A percentile compares a stretch with the other conserved stretches of the same genome.
phyloP scores from a whole-genome alignment of 805 yeast species.

The Clavispora phyllophila region DNA sequence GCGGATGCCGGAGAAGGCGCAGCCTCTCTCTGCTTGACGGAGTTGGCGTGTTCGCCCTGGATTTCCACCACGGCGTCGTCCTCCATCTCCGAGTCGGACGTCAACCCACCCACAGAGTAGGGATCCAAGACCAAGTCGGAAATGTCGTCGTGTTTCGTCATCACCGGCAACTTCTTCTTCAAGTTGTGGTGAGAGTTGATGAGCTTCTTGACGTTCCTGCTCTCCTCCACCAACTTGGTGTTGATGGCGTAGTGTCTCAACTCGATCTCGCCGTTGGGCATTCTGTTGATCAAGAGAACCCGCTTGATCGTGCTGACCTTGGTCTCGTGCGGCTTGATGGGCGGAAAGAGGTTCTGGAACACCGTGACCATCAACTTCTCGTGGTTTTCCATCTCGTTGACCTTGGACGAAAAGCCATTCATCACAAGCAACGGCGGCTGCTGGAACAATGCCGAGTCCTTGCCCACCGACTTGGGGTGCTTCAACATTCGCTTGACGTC shows the following conservation, averaged over 20 bases:
- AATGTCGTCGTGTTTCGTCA: conserved; percentile 65
- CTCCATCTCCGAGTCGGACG: conserved; percentile 91
- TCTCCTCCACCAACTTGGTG: conserved; percentile 77
- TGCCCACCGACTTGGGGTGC: conserved; percentile 73
- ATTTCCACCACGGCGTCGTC: conserved; percentile 80
- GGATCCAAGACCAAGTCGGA: conserved; percentile 82
- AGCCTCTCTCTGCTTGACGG: conserved; percentile 16
- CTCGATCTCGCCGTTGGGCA: conserved; percentile 70
- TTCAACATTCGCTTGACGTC: conserved; percentile 69
- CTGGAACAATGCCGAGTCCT: conserved; percentile 56
- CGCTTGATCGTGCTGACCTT: conserved; percentile 72
- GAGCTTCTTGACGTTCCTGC: conserved; percentile 66
- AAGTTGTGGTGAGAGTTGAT: conserved; percentile 56
- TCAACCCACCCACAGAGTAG: conserved; percentile 71
- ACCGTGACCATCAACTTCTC: conserved; percentile 83
- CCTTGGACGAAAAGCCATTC: conserved; percentile 75
- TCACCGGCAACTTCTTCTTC: conserved; percentile 64
- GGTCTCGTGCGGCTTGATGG: conserved; percentile 81
- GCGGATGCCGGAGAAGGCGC: conserved; percentile 17
- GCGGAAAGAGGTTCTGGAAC: conserved; percentile 94
- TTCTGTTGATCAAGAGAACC: conserved; percentile 77
- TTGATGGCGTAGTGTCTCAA: conserved; percentile 86
- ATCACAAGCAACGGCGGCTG: conserved; percentile 88
- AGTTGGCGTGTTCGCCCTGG: conserved; percentile 18
- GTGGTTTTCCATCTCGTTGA: conserved; percentile 56